A percentile compares a stretch with the other conserved stretches of the same genome.
These are phyloP conservation scores for Noccaea bulbosa DNA, from an alignment of 345 rosid genomes.

Conservation along the genomic window DNA sequence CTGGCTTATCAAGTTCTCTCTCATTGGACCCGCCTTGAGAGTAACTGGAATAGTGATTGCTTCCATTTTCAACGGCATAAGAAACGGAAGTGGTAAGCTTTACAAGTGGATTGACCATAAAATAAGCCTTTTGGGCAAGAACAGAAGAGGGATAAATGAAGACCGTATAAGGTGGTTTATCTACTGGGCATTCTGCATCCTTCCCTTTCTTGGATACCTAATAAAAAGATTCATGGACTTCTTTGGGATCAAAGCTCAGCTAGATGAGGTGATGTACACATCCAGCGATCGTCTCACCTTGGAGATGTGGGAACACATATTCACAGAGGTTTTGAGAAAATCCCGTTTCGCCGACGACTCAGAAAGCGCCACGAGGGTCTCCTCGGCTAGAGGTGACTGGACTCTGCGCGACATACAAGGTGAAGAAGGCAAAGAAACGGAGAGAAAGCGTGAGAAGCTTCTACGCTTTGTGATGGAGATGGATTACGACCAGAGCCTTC, in stretches of 20 bases:
- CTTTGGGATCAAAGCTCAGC: conserved; percentile 45
- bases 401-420: conserved; percentile 44
- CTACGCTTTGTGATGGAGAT: conserved; percentile 47
- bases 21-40: neutral
- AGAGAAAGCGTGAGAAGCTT: conserved; percentile 11
- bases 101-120: conserved; percentile 3
- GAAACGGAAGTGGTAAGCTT: neutral
- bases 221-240: conserved; percentile 22
- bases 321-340: conserved; percentile 47
- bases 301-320: conserved; percentile 60
- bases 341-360: conserved; percentile 48
- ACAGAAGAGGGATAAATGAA: neutral
- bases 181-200: conserved; percentile 1
- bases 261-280: conserved; percentile 45
- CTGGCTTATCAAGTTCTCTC: neutral
- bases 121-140: neutral
- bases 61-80: neutral
- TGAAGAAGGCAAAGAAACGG: conserved; percentile 22
- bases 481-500: conserved; percentile 52
- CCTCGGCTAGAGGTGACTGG: conserved; percentile 64
- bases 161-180: neutral
- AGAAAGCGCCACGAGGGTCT: conserved; percentile 52
- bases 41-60: neutral
- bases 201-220: neutral
- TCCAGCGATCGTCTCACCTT: conserved; percentile 49